phyloP scores from a whole-genome alignment of 2,329 filamentous ascomycete genomes.

The Talaromyces sp. region DNA sequence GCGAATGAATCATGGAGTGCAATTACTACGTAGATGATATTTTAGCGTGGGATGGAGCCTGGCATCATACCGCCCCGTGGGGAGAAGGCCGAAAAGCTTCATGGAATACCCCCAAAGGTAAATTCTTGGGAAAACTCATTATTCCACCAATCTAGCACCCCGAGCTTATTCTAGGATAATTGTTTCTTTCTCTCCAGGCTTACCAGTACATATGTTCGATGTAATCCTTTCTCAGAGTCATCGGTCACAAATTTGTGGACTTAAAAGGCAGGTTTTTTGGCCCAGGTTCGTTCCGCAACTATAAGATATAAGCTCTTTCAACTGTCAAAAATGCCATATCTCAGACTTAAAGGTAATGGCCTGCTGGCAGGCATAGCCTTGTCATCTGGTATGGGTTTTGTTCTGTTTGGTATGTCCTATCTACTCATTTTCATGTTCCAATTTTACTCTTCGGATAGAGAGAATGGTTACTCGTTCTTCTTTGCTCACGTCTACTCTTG shows the following conservation, averaged over 20 bases:
- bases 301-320: background rate
- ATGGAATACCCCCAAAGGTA: background rate
- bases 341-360: slow-evolving; percentile 27
- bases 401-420: background rate
- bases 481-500: background rate
- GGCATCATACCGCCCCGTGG: background rate
- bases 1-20: background rate
- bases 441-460: background rate
- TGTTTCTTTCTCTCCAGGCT: background rate
- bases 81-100: background rate
- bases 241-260: background rate
- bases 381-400: background rate
- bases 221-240: background rate
- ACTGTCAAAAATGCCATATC: slow-evolving; percentile 29
- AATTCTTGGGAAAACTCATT: background rate
- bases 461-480: background rate
- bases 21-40: background rate
- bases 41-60: background rate
- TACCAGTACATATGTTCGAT: background rate
- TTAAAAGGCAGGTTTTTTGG: background rate
- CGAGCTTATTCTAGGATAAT: background rate
- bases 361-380: slow-evolving; percentile 13
- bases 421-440: background rate
- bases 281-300: background rate
- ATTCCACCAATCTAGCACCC: background rate